Conservation (phyloP, 1,284 basidiomycete species). For the Heterobasidion parviporum region DNA sequence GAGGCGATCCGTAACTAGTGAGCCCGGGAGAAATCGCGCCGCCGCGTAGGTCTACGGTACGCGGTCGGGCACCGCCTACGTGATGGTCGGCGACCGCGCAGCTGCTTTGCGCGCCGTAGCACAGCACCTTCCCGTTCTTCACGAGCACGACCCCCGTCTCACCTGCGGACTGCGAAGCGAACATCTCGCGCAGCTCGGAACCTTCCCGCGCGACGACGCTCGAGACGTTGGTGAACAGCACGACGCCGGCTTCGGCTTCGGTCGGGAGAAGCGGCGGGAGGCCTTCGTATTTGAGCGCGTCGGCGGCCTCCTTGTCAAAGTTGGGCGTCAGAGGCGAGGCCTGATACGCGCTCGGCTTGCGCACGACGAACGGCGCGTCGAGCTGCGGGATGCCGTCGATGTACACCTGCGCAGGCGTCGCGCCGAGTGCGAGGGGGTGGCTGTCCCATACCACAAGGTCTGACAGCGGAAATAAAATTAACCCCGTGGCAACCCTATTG, state of each 20-base stretch:
- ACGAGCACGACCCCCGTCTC: slow-evolving; percentile 26
- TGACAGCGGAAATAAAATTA: slow-evolving; percentile 13
- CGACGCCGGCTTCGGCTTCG: slow-evolving; percentile 21
- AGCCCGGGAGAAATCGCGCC: slow-evolving; percentile 43
- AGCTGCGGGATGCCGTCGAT: slow-evolving; percentile 64
- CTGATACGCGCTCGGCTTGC: slow-evolving; percentile 44
- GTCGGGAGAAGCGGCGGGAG: slow-evolving; percentile 48
- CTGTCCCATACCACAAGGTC: slow-evolving; percentile 89
- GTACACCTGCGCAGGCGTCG: slow-evolving; percentile 63
- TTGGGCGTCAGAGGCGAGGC: slow-evolving; percentile 46
- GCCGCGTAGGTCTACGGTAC: slow-evolving; percentile 27
- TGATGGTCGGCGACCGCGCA: slow-evolving; percentile 2
- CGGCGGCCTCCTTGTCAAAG: slow-evolving; percentile 50
- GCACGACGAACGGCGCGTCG: slow-evolving; percentile 26
- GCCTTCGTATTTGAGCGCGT: slow-evolving; percentile 51
- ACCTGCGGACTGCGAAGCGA: slow-evolving; percentile 8
- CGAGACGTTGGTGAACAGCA: slow-evolving; percentile 55
- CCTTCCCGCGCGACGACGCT: slow-evolving; percentile 27
- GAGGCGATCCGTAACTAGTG: slow-evolving; percentile 45
- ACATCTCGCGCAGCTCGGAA: slow-evolving; percentile 13
- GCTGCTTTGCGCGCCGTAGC: slow-evolving; percentile 24
- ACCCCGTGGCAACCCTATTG: background rate
- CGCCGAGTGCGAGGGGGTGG: slow-evolving; percentile 72
- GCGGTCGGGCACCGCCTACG: slow-evolving; percentile 3
- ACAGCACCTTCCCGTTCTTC: slow-evolving; percentile 33